Percentiles rank a stretch among this genome's conserved stretches.
Conservation (phyloP, 805 yeast species). For the Kregervanrija pseudodelftensis region DNA sequence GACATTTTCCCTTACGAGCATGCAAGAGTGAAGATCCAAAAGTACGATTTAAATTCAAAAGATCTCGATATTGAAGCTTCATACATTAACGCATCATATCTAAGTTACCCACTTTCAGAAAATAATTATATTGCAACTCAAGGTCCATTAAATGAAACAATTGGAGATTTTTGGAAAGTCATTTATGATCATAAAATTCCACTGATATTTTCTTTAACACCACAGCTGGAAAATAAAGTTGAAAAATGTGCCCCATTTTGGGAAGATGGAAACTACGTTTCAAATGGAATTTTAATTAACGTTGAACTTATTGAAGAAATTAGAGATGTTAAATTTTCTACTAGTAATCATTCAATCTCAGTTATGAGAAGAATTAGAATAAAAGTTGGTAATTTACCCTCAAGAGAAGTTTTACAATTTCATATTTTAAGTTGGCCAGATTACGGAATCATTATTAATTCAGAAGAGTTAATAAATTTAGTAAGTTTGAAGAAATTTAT, state of each 20-base stretch:
- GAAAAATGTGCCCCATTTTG: conserved; percentile 83
- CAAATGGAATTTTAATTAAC: conserved; percentile 18
- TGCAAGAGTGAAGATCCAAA: conserved; percentile 60
- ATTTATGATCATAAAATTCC: conserved; percentile 56
- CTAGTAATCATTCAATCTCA: conserved; percentile 16
- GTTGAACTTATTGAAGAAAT: conserved; percentile 21
- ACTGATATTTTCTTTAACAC: conserved; percentile 68
- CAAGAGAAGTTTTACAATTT: conserved; percentile 58
- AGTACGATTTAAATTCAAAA: conserved; percentile 11
- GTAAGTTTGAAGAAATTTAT: conserved; percentile 33
- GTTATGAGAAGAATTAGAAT: conserved; percentile 39
- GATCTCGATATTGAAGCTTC: conserved; percentile 33
- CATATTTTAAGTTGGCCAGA: conserved; percentile 83
- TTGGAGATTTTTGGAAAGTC: conserved; percentile 81
- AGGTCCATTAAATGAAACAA: conserved; percentile 74
- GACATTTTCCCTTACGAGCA: conserved; percentile 86
- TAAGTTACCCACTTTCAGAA: conserved; percentile 33
- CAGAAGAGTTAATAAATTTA: conserved; percentile 49
- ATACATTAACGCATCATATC: conserved; percentile 84
- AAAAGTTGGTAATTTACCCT: conserved; percentile 24
- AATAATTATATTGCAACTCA: conserved; percentile 74
- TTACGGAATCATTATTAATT: conserved; percentile 53
- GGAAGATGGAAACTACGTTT: conserved; percentile 49
- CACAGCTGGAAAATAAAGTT: conserved; percentile 66
- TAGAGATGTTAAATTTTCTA: conserved; percentile 20